Evolutionary conservation across 768 basidiomycete species (phyloP).

Genomic region (Gyrodon lividus): DNA sequence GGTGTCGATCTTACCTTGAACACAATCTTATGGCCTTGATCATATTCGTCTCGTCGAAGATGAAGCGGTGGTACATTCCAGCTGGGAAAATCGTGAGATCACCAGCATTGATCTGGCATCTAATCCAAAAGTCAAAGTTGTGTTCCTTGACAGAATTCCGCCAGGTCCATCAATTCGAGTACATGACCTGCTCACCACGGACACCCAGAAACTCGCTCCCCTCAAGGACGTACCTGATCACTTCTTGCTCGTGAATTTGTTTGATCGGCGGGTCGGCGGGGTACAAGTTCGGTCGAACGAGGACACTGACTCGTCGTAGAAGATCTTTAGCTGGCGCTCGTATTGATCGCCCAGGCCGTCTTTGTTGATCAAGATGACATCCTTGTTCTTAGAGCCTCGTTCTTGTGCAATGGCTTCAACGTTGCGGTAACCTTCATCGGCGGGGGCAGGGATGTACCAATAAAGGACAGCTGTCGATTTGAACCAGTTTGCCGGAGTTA

Average conservation of each 20-base stretch:
- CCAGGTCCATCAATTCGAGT: background rate
- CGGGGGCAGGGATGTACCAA: constrained; percentile 65
- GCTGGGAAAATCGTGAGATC: constrained; percentile 87
- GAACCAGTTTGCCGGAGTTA: constrained; percentile 68
- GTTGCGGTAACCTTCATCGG: constrained; percentile 41
- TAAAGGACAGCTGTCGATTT: constrained; percentile 59
- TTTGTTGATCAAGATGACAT: constrained; percentile 74
- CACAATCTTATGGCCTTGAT: constrained; percentile 77
- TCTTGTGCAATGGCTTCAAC: constrained; percentile 64
- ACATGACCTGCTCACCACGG: constrained; percentile 53
- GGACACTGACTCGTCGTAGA: constrained; percentile 73
- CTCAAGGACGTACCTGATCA: constrained; percentile 83
- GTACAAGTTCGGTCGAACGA: background rate
- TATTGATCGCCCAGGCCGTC: constrained; percentile 80
- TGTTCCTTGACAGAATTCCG: constrained; percentile 46
- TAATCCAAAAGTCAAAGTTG: constrained; percentile 74
- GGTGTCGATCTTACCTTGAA: constrained; percentile 61
- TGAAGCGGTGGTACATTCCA: constrained; percentile 95
- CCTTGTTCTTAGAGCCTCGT: constrained; percentile 80
- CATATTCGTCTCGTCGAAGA: constrained; percentile 70
- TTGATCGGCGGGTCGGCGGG: constrained; percentile 26
- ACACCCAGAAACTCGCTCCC: constrained; percentile 95
- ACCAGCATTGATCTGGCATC: constrained; percentile 70
- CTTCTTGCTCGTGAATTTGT: constrained; percentile 95
- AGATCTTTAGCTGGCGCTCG: constrained; percentile 77